Percentiles rank a stretch among this genome's conserved stretches.
phyloP scores from a whole-genome alignment of 2,329 filamentous ascomycete species.

The Fusarium secorum region DNA sequence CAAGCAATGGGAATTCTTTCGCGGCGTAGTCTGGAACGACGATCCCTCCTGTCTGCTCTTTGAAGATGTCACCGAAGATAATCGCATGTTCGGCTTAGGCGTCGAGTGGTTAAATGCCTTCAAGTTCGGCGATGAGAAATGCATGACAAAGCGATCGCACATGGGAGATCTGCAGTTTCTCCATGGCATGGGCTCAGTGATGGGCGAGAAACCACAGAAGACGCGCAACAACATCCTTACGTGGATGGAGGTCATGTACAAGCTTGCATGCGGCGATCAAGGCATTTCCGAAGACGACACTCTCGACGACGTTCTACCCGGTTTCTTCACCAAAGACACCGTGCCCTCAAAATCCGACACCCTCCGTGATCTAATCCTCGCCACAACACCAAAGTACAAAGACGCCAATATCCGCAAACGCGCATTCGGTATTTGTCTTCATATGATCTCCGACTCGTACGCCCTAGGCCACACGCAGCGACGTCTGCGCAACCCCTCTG shows the following conservation, averaged over 20 bases:
- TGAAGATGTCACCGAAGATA: constrained; percentile 5
- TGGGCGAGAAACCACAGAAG: constrained; percentile 17
- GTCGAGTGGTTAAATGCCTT: constrained; percentile 18
- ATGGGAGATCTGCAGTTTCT: constrained; percentile 32
- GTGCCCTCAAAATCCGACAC: not conserved
- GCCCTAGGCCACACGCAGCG: constrained; percentile 22
- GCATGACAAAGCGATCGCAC: constrained; percentile 24
- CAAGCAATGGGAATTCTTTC: constrained; percentile 28
- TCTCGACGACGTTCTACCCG: not conserved
- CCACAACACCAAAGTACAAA: constrained; percentile 18
- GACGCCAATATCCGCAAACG: constrained; percentile 3
- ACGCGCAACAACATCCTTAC: constrained; percentile 1
- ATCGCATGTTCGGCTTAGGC: constrained; percentile 16
- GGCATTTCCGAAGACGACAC: not conserved
- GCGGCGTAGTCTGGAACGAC: constrained; percentile 27
- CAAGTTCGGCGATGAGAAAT: constrained; percentile 20
- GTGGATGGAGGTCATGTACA: constrained; percentile 32
- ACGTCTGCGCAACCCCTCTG: constrained; percentile 8
- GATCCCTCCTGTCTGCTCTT: constrained; percentile 27
- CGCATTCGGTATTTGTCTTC: constrained; percentile 22
- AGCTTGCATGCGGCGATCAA: constrained; percentile 20
- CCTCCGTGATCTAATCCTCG: constrained; percentile 21
- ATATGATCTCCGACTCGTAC: constrained; percentile 30
- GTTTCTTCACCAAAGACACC: not conserved
- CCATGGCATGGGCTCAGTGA: constrained; percentile 16